Conservation (phyloP, 1,284 basidiomycete genomes). For the Pseudomicrostroma phylloplanum region DNA sequence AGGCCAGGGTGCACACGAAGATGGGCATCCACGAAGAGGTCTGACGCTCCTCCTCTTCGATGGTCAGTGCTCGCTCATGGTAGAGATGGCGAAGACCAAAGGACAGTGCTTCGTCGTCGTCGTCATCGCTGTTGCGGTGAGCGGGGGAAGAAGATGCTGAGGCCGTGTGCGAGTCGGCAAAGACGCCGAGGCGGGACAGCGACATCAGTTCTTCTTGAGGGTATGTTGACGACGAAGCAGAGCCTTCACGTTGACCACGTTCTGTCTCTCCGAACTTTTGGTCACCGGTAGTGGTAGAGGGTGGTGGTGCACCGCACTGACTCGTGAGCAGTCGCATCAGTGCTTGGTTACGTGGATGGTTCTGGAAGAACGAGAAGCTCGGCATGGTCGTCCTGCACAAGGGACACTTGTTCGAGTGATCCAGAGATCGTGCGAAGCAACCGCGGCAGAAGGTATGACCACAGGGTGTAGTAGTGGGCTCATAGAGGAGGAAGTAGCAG, state of each 20-base stretch:
- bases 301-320: slow-evolving; percentile 6
- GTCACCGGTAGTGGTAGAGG: not conserved
- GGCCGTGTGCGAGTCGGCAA: slow-evolving; percentile 3
- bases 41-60: slow-evolving; percentile 70
- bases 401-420: slow-evolving; percentile 75
- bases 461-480: slow-evolving; percentile 85
- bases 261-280: slow-evolving; percentile 2
- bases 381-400: slow-evolving; percentile 75
- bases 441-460: slow-evolving; percentile 88
- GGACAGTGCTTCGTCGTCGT: slow-evolving; percentile 11
- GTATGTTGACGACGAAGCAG: not conserved
- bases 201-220: not conserved
- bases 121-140: not conserved
- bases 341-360: slow-evolving; percentile 53
- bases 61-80: slow-evolving; percentile 58
- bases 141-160: no score
- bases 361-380: slow-evolving; percentile 70
- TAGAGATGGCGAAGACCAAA: slow-evolving; percentile 44
- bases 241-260: not conserved
- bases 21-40: slow-evolving; percentile 77
- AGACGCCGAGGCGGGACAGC: slow-evolving; percentile 2
- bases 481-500: slow-evolving; percentile 73
- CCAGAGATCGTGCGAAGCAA: slow-evolving; percentile 80
- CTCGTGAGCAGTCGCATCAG: slow-evolving; percentile 32
- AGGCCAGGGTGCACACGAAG: slow-evolving; percentile 80